Evolutionary conservation across 1,139 yeast genomes (phyloP), one percentile per base, ranked within the genome.

Genomic region (Tardiomyces blankii): DNA sequence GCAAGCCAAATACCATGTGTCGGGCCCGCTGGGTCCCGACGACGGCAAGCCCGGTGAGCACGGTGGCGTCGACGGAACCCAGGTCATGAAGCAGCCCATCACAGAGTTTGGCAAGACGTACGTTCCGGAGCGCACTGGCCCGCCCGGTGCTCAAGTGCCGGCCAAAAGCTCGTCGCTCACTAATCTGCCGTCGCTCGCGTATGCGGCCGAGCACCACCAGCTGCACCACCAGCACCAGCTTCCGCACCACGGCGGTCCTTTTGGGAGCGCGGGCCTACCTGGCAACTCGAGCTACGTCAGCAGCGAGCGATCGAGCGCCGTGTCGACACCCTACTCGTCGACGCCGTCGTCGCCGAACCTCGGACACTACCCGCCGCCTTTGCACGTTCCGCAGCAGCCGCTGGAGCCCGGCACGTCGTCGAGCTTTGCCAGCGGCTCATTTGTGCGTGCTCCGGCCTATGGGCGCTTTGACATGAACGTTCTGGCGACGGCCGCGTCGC

Each of bases 401-500:
- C 18, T 16, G 21, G 32, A 28, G 32, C 16, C 30, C 44, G 44
- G 38, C 48, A 18, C 14, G 44, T 42, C 38, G 40, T 43, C 42
- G 42, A 16, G 14, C 21, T 43, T 27, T 48, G 48, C 46, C 38
- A 41, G 45, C 13, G 48, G 48, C 44, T 35, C 41, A 33, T 52
- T 55, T 43, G 50, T 52, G 30, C 51, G 64, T 57, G 28, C 63
- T 64, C 39, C 53, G 50, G 18, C 42, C 39, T 42, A 53, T 23
- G 45, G 33, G 43, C 54, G 35, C 46, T 72, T 77, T 63, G 87
- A 82, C 58, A 84, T 85, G 61, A 84, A 84, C 60, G 73, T 83
- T 2, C 66, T 85, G 49, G 95, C 93, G 3, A 76, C 82, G 23
- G 93, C 94, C 2, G 94, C 95, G 1, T 75, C 88, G 5, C 84